Evolutionary conservation across 1,284 basidiomycete species (phyloP), one percentile per base, ranked within the genome.

Genomic region (Marasmius tenuissimus): DNA sequence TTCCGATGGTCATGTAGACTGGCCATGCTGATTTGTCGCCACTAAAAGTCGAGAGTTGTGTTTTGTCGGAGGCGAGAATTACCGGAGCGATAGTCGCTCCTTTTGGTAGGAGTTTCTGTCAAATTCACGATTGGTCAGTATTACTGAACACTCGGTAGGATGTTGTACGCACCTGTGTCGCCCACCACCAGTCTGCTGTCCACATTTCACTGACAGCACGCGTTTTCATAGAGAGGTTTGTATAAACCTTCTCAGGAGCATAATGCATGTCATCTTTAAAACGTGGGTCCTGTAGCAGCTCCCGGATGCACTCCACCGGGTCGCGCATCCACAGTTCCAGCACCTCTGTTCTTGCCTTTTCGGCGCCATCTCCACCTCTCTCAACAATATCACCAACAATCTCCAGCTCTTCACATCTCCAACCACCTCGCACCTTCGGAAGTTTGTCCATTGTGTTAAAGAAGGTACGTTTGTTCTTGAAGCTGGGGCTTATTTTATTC

Each of bases 141-240:
- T 27, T 48, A 34, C 5, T 35, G 12, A 1, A n/a, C n/a, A 45
- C 37, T 2, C 35, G 2, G 34, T 10, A 10, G n/a, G 3, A 35
- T 50, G 14, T 18, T 37, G 20, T 20, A 59, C 67, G 61, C 27
- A 78, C 76, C 68, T 79, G 77, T 0, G 65, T 67, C 0, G 73
- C 60, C 72, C 72, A 76, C 76, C 78, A 81, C 79, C 78, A 81
- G n/a, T 79, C 70, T 0, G 56, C 73, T 0, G 76, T 80, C 72
- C 74, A 77, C 75, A 78, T 80, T 57, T 82, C 74, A 35, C 71
- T 64, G 52, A 72, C 74, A 2, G 72, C 59, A 0, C 71, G 67
- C 4, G 65, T 63, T 1, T 47, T 65, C 0, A 68, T 68, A 0
- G 66, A 60, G 0, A 12, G 34, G 45, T 80, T 71, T 0, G 55